Conservation (phyloP, 306 rosid species). For the Datisca glomerata region DNA sequence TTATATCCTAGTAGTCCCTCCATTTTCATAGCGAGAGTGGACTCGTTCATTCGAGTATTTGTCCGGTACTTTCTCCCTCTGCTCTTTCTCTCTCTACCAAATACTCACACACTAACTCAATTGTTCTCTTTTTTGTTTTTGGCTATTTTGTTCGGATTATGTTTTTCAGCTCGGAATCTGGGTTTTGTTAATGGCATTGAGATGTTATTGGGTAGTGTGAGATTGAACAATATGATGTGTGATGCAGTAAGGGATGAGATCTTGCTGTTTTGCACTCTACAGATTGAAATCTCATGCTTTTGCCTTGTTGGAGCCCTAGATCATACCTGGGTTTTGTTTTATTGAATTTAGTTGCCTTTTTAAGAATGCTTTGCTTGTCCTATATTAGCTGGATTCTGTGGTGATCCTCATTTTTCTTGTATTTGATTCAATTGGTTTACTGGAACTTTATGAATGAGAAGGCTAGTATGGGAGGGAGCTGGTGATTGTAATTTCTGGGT, state of each 20-base stretch:
- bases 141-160: not conserved
- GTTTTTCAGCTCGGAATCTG: not conserved
- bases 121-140: not conserved
- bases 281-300: not conserved
- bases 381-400: too few relatives aligned
- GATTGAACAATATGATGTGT: slow-evolving; percentile 13
- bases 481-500: too few relatives aligned
- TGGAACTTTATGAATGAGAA: too few relatives aligned
- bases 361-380: too few relatives aligned
- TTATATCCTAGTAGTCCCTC: not conserved
- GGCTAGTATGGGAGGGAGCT: too few relatives aligned
- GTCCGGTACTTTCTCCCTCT: not conserved
- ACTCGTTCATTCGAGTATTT: not conserved
- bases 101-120: not conserved
- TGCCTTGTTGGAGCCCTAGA: not conserved
- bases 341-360: too few relatives aligned
- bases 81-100: not conserved
- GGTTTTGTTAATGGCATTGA: slow-evolving; percentile 5
- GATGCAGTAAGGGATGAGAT: slow-evolving; percentile 29
- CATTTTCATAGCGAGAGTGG: not conserved
- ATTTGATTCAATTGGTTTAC: too few relatives aligned
- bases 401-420: too few relatives aligned
- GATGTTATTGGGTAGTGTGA: slow-evolving; percentile 1
- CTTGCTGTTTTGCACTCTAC: slow-evolving; percentile 13
- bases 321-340: too few relatives aligned